These are phyloP conservation scores for Sclerotinia subarctica DNA, from an alignment of 2,329 filamentous ascomycete genomes.

Conservation along the genomic window DNA sequence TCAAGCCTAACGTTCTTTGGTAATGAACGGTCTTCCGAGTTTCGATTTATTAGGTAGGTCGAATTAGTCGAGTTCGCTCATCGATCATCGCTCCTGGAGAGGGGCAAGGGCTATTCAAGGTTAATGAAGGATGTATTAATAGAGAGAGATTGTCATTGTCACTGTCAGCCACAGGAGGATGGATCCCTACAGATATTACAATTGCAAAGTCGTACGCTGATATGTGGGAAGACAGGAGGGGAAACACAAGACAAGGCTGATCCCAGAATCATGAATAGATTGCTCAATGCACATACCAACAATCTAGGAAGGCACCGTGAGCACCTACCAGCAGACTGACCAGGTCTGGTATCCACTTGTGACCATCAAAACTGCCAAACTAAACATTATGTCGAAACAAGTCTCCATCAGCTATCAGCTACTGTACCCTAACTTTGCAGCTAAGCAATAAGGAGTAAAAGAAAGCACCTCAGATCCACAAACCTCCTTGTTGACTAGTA, in stretches of 20 bases:
- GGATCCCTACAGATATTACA: slow-evolving; percentile 16
- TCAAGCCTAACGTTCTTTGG: background rate
- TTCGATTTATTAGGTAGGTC: background rate
- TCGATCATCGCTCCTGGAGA: background rate
- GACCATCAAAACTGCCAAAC: slow-evolving; percentile 14
- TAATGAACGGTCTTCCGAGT: slow-evolving; percentile 5
- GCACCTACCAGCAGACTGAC: slow-evolving; percentile 17
- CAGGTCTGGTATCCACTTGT: slow-evolving; percentile 7
- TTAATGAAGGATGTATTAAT: background rate
- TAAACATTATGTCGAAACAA: slow-evolving; percentile 9
- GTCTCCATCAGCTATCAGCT: background rate
- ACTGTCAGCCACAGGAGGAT: slow-evolving; percentile 12
- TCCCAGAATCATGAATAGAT: slow-evolving; percentile 19
- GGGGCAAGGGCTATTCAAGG: background rate
- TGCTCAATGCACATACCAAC: slow-evolving; percentile 18
- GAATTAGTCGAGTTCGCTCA: background rate
- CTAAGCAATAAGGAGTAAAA: slow-evolving; percentile 11
- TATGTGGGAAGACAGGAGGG: slow-evolving; percentile 14
- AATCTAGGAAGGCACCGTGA: slow-evolving; percentile 4
- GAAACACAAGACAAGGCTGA: slow-evolving; percentile 19
- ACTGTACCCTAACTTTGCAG: background rate
- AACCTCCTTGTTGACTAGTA: background rate
- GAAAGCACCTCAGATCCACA: background rate
- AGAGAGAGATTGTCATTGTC: background rate
- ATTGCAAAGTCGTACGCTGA: background rate